Base-by-base conservation (phyloP, 306 rosid genomes). In the Trifolium dubium region DNA sequence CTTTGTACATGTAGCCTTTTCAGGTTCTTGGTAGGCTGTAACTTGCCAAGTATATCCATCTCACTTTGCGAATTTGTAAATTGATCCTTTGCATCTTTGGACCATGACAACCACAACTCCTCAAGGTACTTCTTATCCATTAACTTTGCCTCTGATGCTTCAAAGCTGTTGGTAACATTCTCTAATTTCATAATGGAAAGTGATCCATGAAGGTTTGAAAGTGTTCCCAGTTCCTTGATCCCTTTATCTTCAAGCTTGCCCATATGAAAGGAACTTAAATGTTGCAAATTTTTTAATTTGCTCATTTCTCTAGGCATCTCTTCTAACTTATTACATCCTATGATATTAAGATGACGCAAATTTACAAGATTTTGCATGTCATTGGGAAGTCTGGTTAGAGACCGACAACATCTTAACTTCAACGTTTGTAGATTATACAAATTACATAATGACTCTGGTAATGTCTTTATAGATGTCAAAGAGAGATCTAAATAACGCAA, bases 361-460 rank as follows among this genome's bases (percentile, higher is more conserved):
- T 65, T 65, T 3, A 41, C 18, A 19, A 65, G 54, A 19, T 65
- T 67, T 46, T 67, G 72, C 58, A 67, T 8, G 43, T 30, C 58
- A 67, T 46, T 67, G 7, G 72, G 72, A 10, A 67, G 13, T 4
- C 1, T 43, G 10, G n/a, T 14, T 15, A 67, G 41, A 2, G 7
- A 0, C 2, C 0, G 0, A 46, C 72, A 46, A 46, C 0, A 0
- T 0, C 0, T 0, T 56, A 67, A 28, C 28, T 12, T 67, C 9
- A 67, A 14, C 0, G 40, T 44, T 44, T 67, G 56, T 13, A 67
- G 58, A 67, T 67, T 67, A 31, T 67, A 46, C 19, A 67, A 5
- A 15, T 29, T 67, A 67, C 71, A 67, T 17, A 67, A 44, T 67
- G 56, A 44, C 23, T 67, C 41, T 0, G 71, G 71, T 14, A 67